phyloP scores from a whole-genome alignment of 2,329 filamentous ascomycete species.

The Pseudocercospora eumusae region DNA sequence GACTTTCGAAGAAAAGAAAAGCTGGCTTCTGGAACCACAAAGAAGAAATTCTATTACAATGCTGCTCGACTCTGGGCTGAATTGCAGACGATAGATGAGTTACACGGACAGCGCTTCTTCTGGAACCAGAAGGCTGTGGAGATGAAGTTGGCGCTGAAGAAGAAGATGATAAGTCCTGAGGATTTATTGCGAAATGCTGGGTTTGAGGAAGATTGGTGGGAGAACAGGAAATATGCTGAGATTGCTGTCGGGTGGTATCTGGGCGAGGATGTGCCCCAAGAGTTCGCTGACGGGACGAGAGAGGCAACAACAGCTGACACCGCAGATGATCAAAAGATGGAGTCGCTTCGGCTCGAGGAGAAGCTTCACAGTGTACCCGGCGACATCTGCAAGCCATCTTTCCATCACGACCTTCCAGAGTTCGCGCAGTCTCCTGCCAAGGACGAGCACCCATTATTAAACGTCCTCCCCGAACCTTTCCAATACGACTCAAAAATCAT shows the following conservation, averaged over 20 bases:
- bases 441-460: constrained; percentile 9
- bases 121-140: constrained; percentile 25
- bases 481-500: constrained; percentile 20
- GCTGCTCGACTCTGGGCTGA: constrained; percentile 24
- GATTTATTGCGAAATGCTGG: constrained; percentile 23
- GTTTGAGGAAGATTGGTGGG: constrained; percentile 15
- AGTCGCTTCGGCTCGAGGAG: too few relatives aligned
- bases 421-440: background rate
- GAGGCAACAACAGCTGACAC: background rate
- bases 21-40: constrained; percentile 9
- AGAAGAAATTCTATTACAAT: constrained; percentile 20
- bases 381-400: background rate
- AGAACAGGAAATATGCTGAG: constrained; percentile 22
- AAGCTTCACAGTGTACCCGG: background rate
- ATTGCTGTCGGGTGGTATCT: constrained; percentile 25
- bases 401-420: background rate
- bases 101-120: constrained; percentile 17
- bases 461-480: constrained; percentile 24
- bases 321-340: background rate
- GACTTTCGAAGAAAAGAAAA: constrained; percentile 12
- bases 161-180: constrained; percentile 10
- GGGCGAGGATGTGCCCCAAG: constrained; percentile 11
- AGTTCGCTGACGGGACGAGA: background rate
- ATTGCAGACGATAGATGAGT: background rate
- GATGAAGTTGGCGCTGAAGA: constrained; percentile 16